phyloP scores from a whole-genome alignment of 139 green algal genomes.

The Nannochloris sp. region DNA sequence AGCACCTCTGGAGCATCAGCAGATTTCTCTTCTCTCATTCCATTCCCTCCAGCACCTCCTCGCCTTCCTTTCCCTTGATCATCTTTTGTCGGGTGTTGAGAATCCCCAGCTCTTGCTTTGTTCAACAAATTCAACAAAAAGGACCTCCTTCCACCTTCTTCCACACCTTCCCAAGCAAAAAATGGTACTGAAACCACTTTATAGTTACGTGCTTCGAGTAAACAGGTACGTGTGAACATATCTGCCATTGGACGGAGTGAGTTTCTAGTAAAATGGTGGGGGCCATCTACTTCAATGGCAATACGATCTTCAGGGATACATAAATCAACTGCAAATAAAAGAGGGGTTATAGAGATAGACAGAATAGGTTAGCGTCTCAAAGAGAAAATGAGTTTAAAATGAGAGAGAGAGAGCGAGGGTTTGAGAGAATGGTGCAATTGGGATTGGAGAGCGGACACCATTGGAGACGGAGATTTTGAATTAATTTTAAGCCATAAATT shows the following conservation, averaged over 20 bases:
- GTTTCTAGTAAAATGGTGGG: conserved; percentile 48
- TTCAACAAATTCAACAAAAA: conserved; percentile 16
- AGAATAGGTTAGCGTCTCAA: no score
- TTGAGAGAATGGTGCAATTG: no score
- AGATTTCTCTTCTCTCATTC: no score
- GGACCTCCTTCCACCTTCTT: conserved; percentile 1
- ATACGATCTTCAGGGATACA: conserved; percentile 26
- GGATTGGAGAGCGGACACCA: no score
- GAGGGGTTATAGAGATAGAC: no score
- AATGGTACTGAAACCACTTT: conserved; percentile 36
- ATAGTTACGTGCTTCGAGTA: conserved; percentile 37
- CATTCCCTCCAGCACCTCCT: no score
- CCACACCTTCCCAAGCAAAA: conserved; percentile 26
- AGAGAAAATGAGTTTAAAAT: no score
- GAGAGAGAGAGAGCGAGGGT: no score
- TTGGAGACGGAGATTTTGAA: not conserved
- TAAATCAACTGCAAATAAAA: conserved; percentile 45
- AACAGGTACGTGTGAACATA: not conserved
- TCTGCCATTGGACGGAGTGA: conserved; percentile 28
- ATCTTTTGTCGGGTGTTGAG: no score
- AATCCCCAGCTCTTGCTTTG: conserved; percentile 4
- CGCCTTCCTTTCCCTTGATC: no score
- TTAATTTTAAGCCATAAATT: conserved; percentile 4
- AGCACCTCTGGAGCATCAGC: no score
- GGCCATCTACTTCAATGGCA: conserved; percentile 46